Conservation (phyloP, 306 rosid genomes). For the Astragalus glycyphyllos region DNA sequence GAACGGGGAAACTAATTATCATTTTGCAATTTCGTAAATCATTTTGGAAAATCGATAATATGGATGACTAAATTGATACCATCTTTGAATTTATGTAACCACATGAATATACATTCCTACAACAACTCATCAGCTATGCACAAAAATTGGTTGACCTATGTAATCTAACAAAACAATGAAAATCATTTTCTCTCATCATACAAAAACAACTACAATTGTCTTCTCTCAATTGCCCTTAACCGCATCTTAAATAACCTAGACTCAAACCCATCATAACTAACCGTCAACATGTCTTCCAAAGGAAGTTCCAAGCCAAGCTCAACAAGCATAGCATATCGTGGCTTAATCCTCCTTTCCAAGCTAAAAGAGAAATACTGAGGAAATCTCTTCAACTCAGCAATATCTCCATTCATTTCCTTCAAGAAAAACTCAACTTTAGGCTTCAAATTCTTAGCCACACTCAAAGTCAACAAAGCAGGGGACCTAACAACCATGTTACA, state of each 20-base stretch:
- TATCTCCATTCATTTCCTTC: slow-evolving; percentile 69
- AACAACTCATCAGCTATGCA: slow-evolving; percentile 23
- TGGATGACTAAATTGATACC: no score
- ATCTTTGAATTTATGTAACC: no score
- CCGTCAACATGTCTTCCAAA: slow-evolving; percentile 62
- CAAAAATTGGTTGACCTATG: no score
- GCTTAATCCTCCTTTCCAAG: slow-evolving; percentile 75
- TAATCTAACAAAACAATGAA: no score
- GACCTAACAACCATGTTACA: slow-evolving; percentile 71
- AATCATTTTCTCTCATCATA: not conserved
- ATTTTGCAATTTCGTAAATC: no score
- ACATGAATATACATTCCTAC: no score
- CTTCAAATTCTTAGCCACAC: slow-evolving; percentile 52
- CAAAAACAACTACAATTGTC: slow-evolving; percentile 21
- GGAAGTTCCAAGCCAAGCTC: slow-evolving; percentile 58
- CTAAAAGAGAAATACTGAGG: slow-evolving; percentile 87
- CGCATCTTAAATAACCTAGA: slow-evolving; percentile 57
- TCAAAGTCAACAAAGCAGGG: slow-evolving; percentile 73
- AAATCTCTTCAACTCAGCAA: slow-evolving; percentile 62
- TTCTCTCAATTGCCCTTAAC: slow-evolving; percentile 41
- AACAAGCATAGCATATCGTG: slow-evolving; percentile 55
- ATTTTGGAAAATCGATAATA: no score
- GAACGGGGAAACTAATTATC: no score
- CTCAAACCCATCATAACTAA: slow-evolving; percentile 72
- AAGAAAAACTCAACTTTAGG: slow-evolving; percentile 71